phyloP scores from a whole-genome alignment of 2,329 filamentous ascomycete species.

The Calonectria pauciramosa region DNA sequence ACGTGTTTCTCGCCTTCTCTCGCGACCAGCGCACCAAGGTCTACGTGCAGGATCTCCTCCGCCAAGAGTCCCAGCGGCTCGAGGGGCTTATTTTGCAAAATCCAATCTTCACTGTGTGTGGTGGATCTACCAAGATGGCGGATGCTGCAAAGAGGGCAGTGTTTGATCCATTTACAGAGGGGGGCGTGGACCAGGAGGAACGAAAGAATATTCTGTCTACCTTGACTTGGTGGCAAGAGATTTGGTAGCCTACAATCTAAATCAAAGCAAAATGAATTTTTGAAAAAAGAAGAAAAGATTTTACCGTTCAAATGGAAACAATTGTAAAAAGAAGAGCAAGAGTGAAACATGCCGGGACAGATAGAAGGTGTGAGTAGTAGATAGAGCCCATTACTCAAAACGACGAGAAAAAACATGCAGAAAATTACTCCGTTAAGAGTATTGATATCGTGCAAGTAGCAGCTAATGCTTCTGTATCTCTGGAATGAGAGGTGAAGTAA shows the following conservation, averaged over 20 bases:
- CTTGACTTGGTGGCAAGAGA: slow-evolving; percentile 69
- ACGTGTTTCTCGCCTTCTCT: slow-evolving; percentile 63
- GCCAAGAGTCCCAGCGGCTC: slow-evolving; percentile 54
- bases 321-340: too few relatives aligned
- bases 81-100: slow-evolving; percentile 51
- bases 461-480: background rate
- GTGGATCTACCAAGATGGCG: slow-evolving; percentile 71
- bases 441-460: background rate
- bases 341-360: background rate
- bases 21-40: slow-evolving; percentile 63
- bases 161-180: slow-evolving; percentile 61
- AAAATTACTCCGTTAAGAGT: background rate
- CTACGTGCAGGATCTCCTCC: slow-evolving; percentile 70
- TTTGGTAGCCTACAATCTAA: slow-evolving; percentile 59
- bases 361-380: background rate
- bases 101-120: slow-evolving; percentile 67
- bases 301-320: background rate
- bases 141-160: slow-evolving; percentile 67
- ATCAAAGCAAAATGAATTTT: background rate
- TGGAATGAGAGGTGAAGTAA: background rate
- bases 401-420: background rate
- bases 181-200: slow-evolving; percentile 51
- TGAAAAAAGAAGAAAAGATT: background rate
- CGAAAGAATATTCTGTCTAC: slow-evolving; percentile 55
- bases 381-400: background rate